Base-by-base conservation (phyloP, 352 stramenopile species). In the Phytopythium oedochilum region DNA sequence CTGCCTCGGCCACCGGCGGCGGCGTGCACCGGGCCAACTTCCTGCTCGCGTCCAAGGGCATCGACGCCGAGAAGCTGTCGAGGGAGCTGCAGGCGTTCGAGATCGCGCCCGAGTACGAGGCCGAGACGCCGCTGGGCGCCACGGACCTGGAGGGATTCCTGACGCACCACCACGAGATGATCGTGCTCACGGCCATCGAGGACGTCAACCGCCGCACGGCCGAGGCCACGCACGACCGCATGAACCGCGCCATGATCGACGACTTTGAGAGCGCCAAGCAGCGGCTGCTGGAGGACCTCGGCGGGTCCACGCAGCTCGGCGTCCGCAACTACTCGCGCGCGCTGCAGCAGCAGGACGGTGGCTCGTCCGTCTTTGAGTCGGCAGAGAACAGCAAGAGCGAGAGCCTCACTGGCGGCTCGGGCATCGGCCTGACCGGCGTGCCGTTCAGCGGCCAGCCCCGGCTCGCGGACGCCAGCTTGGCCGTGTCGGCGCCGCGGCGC, bases 111-210 rank as follows among this genome's bases (percentile, higher is more conserved):
- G 71, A 86, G 34, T 90, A 89, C 47, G 79, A 93, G 35, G 78
- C 86, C 1, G 76, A 92, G 58, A 88, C 88, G 55, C 74, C 86
- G n/a, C 65, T 96, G 34, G 83, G 75, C 31, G 79, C 88, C 59
- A 95, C 83, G 29, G 83, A 96, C 42, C 76, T 96, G 31, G 84
- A 96, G 52, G 83, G 81, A 5, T 96, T 94, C 67, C 61, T 96
- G 47, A 83, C 78, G 40, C 86, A 96, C 62, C 88, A 96, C 67
- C 88, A 96, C 67, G 88, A 96, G 60, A 95, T 95, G 83, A 94
- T 96, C 64, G 77, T 96, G 36, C 66, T 96, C 29, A 94, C 84
- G n/a, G 83, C 88, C 47, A 92, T 96, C 35, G 86, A 96, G 54
- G 85, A 96, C 55, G 82, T 89, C 17, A 89, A 84, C 56, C 81